These are phyloP conservation scores for Aschersonia sp. DNA, from an alignment of 2,329 filamentous ascomycete species.

Conservation along the genomic window DNA sequence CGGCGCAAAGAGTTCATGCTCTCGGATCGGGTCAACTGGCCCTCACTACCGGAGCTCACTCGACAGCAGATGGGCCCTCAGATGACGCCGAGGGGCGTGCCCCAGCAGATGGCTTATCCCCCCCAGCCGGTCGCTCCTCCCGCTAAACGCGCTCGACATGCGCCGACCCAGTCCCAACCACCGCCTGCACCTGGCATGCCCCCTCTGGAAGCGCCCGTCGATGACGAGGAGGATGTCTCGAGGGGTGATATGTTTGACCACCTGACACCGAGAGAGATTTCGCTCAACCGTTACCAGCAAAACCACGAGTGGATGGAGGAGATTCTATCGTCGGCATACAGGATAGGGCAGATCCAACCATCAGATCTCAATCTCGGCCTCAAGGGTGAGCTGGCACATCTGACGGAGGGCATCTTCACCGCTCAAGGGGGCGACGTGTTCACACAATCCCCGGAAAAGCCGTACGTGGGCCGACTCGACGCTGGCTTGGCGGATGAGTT, in stretches of 20 bases:
- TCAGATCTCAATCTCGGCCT: conserved; percentile 76
- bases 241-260: conserved; percentile 83
- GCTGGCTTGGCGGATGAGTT: conserved; percentile 72
- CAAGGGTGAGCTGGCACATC: conserved; percentile 63
- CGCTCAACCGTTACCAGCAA: conserved; percentile 72
- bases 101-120: conserved; percentile 49
- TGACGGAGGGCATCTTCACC: conserved; percentile 80
- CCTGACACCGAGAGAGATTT: conserved; percentile 79
- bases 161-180: conserved; percentile 22
- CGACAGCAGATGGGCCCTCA: conserved; percentile 35
- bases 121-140: conserved; percentile 35
- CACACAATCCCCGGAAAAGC: conserved; percentile 34
- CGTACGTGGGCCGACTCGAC: conserved; percentile 50
- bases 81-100: conserved; percentile 31
- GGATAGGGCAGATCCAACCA: conserved; percentile 70
- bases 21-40: conserved; percentile 80
- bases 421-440: conserved; percentile 36
- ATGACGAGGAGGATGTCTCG: conserved; percentile 82
- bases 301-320: conserved; percentile 99
- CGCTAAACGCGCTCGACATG: conserved; percentile 38
- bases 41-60: conserved; percentile 51
- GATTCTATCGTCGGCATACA: conserved; percentile 79
- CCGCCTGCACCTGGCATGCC: conserved; percentile 18
- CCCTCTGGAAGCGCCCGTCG: conserved; percentile 35
- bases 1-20: conserved; percentile 91